These are phyloP conservation scores for Wickerhamomyces sp. DNA, from an alignment of 1,139 yeast genomes.

Conservation along the genomic window DNA sequence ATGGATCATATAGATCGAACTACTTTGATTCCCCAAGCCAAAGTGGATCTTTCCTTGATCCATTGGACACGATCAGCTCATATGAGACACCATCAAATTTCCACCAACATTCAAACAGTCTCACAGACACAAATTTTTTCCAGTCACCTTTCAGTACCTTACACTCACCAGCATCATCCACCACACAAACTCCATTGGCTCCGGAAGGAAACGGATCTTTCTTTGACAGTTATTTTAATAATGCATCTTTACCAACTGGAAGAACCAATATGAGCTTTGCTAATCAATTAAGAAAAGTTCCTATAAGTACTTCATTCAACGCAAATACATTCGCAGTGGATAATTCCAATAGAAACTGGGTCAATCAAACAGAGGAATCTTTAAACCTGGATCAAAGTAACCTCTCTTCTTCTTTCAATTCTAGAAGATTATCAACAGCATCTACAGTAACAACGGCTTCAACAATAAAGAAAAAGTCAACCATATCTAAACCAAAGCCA, in stretches of 20 bases:
- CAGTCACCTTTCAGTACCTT: conserved; percentile 14
- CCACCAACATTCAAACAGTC: conserved; percentile 13
- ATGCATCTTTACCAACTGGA: conserved; percentile 4
- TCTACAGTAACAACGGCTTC: conserved; percentile 5
- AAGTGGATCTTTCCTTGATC: conserved; percentile 21
- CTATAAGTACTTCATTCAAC: conserved; percentile 13
- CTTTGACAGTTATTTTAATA: conserved; percentile 20
- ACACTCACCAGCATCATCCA: conserved; percentile 21
- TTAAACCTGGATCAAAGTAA: conserved; percentile 5
- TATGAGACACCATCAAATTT: conserved; percentile 24
- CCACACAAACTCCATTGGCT: conserved; percentile 20
- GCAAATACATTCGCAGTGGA: conserved; percentile 8
- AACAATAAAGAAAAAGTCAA: conserved; percentile 19
- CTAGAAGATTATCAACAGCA: conserved; percentile 17
- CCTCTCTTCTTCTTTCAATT: conserved; percentile 16
- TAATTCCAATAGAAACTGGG: conserved; percentile 5
- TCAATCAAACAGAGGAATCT: conserved; percentile 8
- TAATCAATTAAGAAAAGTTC: conserved; percentile 19
- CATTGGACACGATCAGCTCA: conserved; percentile 21
- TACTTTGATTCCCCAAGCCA: conserved; percentile 5
- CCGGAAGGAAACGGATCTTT: conserved; percentile 17
- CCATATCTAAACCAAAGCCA: conserved; percentile 15
- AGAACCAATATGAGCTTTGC: conserved; percentile 17
- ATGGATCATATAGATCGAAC: neutral
- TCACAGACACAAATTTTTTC: conserved; percentile 15